Evolutionary conservation across 129 eudicot species (phyloP), one percentile per base, ranked within the genome.

Genomic region (Ambrosia artemisiifolia): DNA sequence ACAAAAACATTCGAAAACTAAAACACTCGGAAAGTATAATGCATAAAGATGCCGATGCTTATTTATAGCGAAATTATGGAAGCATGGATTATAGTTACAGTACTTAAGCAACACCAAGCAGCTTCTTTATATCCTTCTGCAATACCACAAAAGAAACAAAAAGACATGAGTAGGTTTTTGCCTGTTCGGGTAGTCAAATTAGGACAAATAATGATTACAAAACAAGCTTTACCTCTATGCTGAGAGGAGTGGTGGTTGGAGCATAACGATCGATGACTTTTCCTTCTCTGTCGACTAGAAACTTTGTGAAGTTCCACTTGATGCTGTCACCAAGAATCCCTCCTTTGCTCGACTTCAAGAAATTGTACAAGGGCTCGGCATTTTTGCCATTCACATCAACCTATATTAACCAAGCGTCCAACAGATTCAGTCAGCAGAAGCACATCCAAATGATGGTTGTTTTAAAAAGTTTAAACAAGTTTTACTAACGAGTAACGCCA

Each of bases 261-360:
- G 98, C 98, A 84, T 89, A 93, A 40, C 98, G 98, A 61, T 93
- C 98, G 13, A 87, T 88, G 53, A 92, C 98, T 1, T 84, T 83
- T 6, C 98, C 98, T 57, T 93, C 88, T 75, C 69, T 82, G 54
- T 93, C 80, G 9, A 93, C 95, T 9, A 93, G 81, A 72, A 93
- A 93, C 63, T 93, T 93, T 20, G 95, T 73, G 88, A 92, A 92
- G 73, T 92, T 92, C 98, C 98, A 92, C 66, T 92, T 92, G 59
- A 92, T 87, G 11, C 85, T 80, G 46, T 92, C 95, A n/a, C 98
- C 98, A 16, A 92, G 83, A 46, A 92, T 76, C 57, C 96, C 86
- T 1, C 96, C 96, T 84, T 93, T 87, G 87, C 78, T 85, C 11
- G 90, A 84, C 62, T 88, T 89, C 76, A 93, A 46, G 78, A 74